Evolutionary conservation across 257 asterid species (phyloP), one percentile per base, ranked within the genome.

Genomic region (Rhazya stricta): DNA sequence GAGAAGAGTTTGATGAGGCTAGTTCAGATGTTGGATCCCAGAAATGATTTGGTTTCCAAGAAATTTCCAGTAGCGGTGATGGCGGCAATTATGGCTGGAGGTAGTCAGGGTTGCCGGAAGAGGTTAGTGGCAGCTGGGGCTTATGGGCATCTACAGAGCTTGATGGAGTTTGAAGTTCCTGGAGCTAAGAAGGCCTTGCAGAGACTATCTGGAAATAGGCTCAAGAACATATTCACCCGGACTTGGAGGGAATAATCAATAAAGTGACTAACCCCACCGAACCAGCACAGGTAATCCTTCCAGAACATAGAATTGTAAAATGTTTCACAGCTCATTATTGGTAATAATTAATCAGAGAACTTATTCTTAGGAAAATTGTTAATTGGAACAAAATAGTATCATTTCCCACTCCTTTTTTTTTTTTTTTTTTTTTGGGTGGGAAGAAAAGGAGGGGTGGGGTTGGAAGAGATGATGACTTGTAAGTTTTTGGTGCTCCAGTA

Each of bases 101-200:
- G 97, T 67, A 94, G 98, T 85, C 91, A 91, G 74, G 87, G 96
- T 54, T 90, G 97, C 74, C 87, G 97, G 85, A 94, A 89, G 80
- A 84, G 80, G 81, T 89, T 94, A 5, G 79, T 94, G 63, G 91
- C 85, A 0, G 95, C 90, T 0, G 98, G 99, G 30, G 96, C 86
- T 23, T 62, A 78, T 39, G 85, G 76, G 36, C 96, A 92, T 84
- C 80, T 94, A 80, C 98, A 89, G 88, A 87, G 86, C 69, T 67
- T 94, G 84, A 78, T 86, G 0, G 97, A 90, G 75, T 58, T 83
- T 74, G 98, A 94, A 67, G 89, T 89, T 66, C 62, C 77, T 19
- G 97, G 99, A 62, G 95, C 99, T 37, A 91, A 86, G 76, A 94
- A 89, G 90, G 92, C 96, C 42, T 77, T 90, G 77, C 99, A 92